A percentile compares a stretch with the other conserved stretches of the same genome.
Conservation (phyloP, 805 yeast species). For the Dipodascus albidus region DNA sequence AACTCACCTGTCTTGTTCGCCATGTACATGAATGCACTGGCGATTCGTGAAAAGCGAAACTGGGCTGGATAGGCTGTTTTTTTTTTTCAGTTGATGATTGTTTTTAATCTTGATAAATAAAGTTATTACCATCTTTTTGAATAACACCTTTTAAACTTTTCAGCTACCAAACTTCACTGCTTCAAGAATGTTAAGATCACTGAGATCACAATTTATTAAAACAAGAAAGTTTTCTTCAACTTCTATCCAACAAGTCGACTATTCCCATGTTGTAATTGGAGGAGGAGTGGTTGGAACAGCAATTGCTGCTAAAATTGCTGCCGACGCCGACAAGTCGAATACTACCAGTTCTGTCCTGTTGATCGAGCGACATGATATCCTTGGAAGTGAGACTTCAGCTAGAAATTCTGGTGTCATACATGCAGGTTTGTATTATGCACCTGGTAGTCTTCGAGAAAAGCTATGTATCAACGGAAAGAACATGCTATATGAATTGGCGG, state of each 20-base stretch:
- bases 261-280: slow-evolving; percentile 65
- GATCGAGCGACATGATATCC: slow-evolving; percentile 51
- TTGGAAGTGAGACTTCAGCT: slow-evolving; percentile 79
- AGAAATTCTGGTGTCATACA: slow-evolving; percentile 89
- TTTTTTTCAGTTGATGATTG: no score
- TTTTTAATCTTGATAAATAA: no score
- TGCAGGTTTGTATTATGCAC: slow-evolving; percentile 79
- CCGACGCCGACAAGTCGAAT: slow-evolving; percentile 26
- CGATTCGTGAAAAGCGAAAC: no score
- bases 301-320: slow-evolving; percentile 56
- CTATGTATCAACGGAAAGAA: slow-evolving; percentile 70
- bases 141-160: no score
- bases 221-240: slow-evolving; percentile 12
- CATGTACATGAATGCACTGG: no score
- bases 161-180: no score
- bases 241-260: slow-evolving; percentile 29
- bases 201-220: not conserved
- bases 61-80: no score
- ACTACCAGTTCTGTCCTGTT: slow-evolving; percentile 36
- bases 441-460: slow-evolving; percentile 49
- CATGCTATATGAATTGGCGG: slow-evolving; percentile 41
- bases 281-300: slow-evolving; percentile 83
- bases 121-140: no score
- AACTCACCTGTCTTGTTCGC: no score
- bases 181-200: not conserved